A percentile compares a stretch with the other conserved stretches of the same genome.
Conservation (phyloP, 176 grass and related monocot genomes). For the Puccinellia tenuiflora region DNA sequence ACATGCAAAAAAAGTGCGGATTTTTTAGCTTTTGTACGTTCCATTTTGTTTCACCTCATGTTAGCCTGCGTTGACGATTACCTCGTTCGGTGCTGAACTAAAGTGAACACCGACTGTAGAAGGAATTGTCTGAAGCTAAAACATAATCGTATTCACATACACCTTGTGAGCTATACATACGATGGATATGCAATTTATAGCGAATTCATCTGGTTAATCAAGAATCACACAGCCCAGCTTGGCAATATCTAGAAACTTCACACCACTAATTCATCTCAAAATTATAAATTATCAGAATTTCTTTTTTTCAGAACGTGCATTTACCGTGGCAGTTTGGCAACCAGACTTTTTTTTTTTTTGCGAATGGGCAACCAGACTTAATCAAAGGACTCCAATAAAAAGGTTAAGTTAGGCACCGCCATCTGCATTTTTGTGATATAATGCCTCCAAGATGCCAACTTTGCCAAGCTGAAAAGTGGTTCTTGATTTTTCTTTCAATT, state of each 20-base stretch:
- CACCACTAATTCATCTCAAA: neutral
- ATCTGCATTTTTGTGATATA: conserved; percentile 9
- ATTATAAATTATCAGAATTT: neutral
- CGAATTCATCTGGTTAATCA: neutral
- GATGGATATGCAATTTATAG: neutral
- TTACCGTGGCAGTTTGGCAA: neutral
- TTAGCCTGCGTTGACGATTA: neutral
- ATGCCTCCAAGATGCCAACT: conserved; percentile 14
- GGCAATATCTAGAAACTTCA: neutral
- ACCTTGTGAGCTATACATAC: neutral
- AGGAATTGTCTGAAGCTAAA: neutral
- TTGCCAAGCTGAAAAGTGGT: conserved; percentile 1
- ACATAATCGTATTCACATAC: neutral
- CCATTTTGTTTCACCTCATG: neutral
- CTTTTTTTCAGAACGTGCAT: neutral
- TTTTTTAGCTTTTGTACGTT: neutral
- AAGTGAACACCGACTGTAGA: neutral
- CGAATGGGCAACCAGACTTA: conserved; percentile 9
- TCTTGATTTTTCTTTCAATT: neutral
- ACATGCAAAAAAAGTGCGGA: too few relatives aligned
- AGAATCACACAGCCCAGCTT: neutral
- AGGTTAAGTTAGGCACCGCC: neutral
- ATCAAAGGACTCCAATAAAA: neutral
- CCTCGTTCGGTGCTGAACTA: neutral
- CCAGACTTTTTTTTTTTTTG: too few relatives aligned